A percentile compares a stretch with the other conserved stretches of the same genome.
These are phyloP conservation scores for Penicillium paradoxum DNA, from an alignment of 495 filamentous ascomycete genomes.

Conservation along the genomic window DNA sequence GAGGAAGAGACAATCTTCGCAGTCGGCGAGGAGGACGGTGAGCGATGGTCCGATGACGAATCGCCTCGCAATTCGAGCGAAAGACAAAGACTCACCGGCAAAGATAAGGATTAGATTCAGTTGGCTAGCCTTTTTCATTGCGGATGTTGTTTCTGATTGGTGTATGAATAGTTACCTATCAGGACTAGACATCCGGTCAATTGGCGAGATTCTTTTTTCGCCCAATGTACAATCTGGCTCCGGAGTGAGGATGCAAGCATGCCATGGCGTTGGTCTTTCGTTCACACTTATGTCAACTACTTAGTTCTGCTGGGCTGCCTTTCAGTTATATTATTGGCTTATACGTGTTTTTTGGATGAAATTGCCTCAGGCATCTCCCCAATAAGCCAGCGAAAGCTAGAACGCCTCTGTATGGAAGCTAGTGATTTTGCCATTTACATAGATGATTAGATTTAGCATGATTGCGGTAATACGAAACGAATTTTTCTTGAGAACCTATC, in stretches of 20 bases:
- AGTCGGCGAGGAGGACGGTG: constrained; percentile 73
- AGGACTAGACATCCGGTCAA: not conserved
- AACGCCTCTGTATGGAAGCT: not conserved
- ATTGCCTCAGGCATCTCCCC: too few species aligned
- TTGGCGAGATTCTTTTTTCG: not conserved
- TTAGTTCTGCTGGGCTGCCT: constrained; percentile 8
- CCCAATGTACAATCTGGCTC: constrained; percentile 1
- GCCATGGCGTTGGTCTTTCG: constrained; percentile 25
- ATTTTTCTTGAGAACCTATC: too few species aligned
- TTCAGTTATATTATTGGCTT: constrained; percentile 7
- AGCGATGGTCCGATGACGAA: constrained; percentile 65
- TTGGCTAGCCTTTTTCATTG: not conserved
- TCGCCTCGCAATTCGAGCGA: constrained; percentile 53
- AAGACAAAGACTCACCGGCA: constrained; percentile 58
- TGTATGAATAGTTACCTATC: constrained; percentile 1
- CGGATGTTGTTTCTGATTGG: not conserved
- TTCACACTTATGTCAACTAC: constrained; percentile 12
- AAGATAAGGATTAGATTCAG: constrained; percentile 15
- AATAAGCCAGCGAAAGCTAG: not conserved
- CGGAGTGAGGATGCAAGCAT: constrained; percentile 19
- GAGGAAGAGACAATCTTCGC: constrained; percentile 95
- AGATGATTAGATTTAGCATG: not conserved
- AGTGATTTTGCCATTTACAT: too few species aligned
- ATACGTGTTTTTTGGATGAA: not conserved
- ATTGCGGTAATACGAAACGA: not conserved